A percentile compares a stretch with the other conserved stretches of the same genome.
phyloP scores from a whole-genome alignment of 2,329 filamentous ascomycete genomes.

The Exophiala dermatitidis region DNA sequence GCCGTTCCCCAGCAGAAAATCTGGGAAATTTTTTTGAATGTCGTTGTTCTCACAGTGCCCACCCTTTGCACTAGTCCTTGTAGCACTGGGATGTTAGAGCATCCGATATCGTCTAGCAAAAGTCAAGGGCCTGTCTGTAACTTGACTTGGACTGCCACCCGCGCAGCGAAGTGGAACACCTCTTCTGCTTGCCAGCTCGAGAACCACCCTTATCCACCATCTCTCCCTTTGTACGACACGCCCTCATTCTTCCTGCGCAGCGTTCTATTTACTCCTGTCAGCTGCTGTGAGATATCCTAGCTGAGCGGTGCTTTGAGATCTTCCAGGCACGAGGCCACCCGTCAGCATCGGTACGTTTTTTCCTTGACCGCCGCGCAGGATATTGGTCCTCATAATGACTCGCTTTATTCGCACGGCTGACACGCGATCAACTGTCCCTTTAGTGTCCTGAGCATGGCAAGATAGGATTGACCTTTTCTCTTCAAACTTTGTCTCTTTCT shows the following conservation, averaged over 20 bases:
- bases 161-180: neutral
- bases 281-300: neutral
- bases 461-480: conserved; percentile 6
- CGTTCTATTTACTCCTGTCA: neutral
- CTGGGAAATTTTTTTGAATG: neutral
- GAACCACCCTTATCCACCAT: neutral
- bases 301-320: neutral
- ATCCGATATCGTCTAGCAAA: neutral
- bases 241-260: neutral
- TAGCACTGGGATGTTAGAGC: neutral
- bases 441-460: conserved; percentile 16
- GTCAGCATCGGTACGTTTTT: conserved; percentile 11
- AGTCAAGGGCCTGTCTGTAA: neutral
- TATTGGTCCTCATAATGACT: neutral
- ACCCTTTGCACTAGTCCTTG: no score
- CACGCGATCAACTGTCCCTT: conserved; percentile 5
- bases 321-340: neutral
- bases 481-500: conserved; percentile 3
- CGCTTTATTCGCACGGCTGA: conserved; percentile 9
- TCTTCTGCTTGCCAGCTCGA: neutral
- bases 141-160: neutral
- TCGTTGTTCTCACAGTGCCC: neutral
- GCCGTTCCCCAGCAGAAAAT: neutral
- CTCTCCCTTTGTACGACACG: neutral
- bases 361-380: conserved; percentile 13